These are phyloP conservation scores for Acrocalymma vagum DNA, from an alignment of 2,329 filamentous ascomycete genomes.

Conservation along the genomic window DNA sequence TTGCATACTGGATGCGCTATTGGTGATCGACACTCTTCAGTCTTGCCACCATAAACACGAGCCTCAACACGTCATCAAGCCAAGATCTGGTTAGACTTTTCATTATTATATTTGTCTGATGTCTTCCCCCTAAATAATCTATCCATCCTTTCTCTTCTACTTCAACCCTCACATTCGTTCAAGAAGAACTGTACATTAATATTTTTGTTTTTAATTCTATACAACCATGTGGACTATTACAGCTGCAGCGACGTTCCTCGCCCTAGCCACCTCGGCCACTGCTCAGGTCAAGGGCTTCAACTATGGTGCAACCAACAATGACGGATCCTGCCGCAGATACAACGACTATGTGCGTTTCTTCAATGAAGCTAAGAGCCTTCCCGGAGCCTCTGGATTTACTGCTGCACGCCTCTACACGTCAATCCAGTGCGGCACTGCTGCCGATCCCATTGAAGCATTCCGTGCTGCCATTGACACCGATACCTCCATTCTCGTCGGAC, in stretches of 20 bases:
- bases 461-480: constrained; percentile 73
- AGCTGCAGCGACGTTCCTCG: constrained; percentile 21
- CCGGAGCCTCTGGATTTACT: constrained; percentile 71
- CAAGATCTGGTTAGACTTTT: no score
- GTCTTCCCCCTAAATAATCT: no score
- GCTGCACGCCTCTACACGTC: constrained; percentile 77
- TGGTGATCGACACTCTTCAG: no score
- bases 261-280: constrained; percentile 28
- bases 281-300: constrained; percentile 68
- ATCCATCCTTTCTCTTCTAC: not conserved
- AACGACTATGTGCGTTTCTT: constrained; percentile 75
- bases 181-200: constrained; percentile 15
- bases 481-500: constrained; percentile 79
- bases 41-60: no score
- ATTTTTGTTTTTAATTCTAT: constrained; percentile 7
- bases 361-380: constrained; percentile 68
- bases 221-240: constrained; percentile 21
- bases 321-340: constrained; percentile 67
- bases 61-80: no score
- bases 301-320: constrained; percentile 70
- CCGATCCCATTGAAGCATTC: constrained; percentile 42
- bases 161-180: constrained; percentile 2
- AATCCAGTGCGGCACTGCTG: constrained; percentile 71
- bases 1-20: no score
- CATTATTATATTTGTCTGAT: no score